These are phyloP conservation scores for Blastobotrys illinoisensis DNA, from an alignment of 1,139 yeast genomes.

Conservation along the genomic window DNA sequence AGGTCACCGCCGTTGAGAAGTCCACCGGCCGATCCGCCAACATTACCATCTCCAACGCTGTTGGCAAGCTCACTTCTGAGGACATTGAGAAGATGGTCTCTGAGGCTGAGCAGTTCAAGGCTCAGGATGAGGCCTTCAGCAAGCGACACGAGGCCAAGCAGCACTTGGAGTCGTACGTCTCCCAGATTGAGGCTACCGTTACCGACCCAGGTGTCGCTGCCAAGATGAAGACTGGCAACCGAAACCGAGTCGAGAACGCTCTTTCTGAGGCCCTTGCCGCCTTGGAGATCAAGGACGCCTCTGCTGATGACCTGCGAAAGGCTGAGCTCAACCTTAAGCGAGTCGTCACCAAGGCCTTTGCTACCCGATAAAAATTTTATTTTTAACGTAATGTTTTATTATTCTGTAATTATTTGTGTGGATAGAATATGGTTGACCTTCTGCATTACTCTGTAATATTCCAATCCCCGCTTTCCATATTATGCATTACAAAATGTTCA, in stretches of 20 bases:
- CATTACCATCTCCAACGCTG: constrained; percentile 99
- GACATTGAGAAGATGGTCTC: constrained; percentile 98
- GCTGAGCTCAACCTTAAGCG: constrained; percentile 99
- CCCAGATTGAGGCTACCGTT: constrained; percentile 93
- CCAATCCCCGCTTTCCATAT: too few species aligned
- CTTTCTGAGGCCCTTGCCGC: constrained; percentile 98
- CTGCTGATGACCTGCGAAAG: constrained; percentile 97
- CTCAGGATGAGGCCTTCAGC: constrained; percentile 98
- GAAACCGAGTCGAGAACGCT: constrained; percentile 97
- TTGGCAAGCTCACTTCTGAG: constrained; percentile 96
- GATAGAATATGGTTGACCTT: constrained; percentile 4
- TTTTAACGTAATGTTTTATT: constrained; percentile 2
- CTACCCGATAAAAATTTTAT: constrained; percentile 69
- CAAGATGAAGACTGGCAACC: constrained; percentile 96
- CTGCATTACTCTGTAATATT: too few species aligned
- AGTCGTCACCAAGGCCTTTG: constrained; percentile 99
- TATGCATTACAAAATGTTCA: too few species aligned
- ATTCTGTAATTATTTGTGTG: constrained; percentile 1
- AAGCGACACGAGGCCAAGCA: constrained; percentile 99
- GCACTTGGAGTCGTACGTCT: constrained; percentile 98
- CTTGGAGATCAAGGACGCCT: constrained; percentile 92
- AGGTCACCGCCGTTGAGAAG: constrained; percentile 99
- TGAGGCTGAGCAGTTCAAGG: constrained; percentile 99
- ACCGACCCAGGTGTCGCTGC: constrained; percentile 98
- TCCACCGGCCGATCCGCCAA: constrained; percentile 99